Conservation (phyloP, 1,139 yeast species). For the Suhomyces chickasaworum region DNA sequence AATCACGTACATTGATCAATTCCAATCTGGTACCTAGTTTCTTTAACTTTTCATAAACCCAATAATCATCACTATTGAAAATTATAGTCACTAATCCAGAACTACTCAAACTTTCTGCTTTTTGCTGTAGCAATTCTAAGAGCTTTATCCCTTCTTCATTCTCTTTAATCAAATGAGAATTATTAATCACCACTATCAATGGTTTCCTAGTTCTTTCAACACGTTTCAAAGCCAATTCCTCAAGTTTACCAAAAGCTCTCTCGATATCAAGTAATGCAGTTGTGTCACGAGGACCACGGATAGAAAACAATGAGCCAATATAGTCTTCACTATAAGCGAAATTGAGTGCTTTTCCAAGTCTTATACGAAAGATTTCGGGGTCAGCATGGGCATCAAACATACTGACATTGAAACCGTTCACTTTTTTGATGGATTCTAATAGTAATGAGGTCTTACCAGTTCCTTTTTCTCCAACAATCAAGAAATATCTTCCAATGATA, state of each 20-base stretch:
- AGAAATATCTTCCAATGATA: conserved; percentile 65
- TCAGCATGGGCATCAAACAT: conserved; percentile 84
- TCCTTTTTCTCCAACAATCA: conserved; percentile 82
- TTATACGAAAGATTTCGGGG: conserved; percentile 76
- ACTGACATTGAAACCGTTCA: conserved; percentile 66
- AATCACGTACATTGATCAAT: conserved; percentile 69
- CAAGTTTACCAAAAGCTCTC: conserved; percentile 75
- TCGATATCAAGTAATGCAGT: conserved; percentile 82
- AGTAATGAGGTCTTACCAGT: conserved; percentile 81
- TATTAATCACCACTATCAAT: conserved; percentile 68
- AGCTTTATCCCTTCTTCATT: conserved; percentile 70
- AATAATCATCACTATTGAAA: conserved; percentile 82
- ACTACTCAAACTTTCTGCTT: conserved; percentile 78
- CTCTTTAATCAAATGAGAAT: conserved; percentile 72
- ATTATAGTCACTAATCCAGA: conserved; percentile 74
- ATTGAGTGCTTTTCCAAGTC: conserved; percentile 75
- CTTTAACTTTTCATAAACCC: conserved; percentile 81
- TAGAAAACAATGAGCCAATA: conserved; percentile 79
- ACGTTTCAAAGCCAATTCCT: conserved; percentile 65
- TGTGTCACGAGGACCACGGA: conserved; percentile 83
- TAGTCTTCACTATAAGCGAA: conserved; percentile 80
- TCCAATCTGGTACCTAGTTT: conserved; percentile 75
- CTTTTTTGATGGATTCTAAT: conserved; percentile 67
- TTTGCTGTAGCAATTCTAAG: conserved; percentile 78
- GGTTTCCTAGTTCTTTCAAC: conserved; percentile 48